Conservation (phyloP, 1,284 basidiomycete species). For the Leccinum subrobustum region DNA sequence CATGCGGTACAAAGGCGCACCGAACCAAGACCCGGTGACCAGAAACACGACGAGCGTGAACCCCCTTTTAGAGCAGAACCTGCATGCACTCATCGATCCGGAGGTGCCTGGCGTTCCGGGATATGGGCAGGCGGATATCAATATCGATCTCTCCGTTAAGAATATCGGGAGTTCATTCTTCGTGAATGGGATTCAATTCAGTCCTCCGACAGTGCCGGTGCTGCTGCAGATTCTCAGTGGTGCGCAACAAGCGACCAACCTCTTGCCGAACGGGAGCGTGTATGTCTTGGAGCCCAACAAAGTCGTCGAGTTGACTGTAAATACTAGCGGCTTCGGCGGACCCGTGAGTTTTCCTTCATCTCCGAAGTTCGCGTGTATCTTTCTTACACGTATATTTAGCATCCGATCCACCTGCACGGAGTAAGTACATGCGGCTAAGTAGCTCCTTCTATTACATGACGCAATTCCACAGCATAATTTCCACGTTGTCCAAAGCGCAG, state of each 20-base stretch:
- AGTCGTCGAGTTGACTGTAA: slow-evolving; percentile 35
- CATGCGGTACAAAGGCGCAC: slow-evolving; percentile 50
- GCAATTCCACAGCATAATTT: slow-evolving; percentile 31
- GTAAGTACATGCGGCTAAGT: background rate
- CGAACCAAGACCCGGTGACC: slow-evolving; percentile 40
- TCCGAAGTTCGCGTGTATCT: background rate
- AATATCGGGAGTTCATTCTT: slow-evolving; percentile 16
- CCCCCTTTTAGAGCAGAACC: slow-evolving; percentile 32
- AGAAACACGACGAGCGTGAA: slow-evolving; percentile 23
- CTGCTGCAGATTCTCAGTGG: slow-evolving; percentile 40
- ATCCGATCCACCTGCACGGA: slow-evolving; percentile 36
- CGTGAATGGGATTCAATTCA: slow-evolving; percentile 26
- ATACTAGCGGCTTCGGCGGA: slow-evolving; percentile 10
- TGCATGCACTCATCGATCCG: slow-evolving; percentile 36
- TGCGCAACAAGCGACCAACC: slow-evolving; percentile 22
- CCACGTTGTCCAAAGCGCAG: slow-evolving; percentile 35
- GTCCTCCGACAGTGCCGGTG: slow-evolving; percentile 34
- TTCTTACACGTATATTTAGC: slow-evolving; percentile 22
- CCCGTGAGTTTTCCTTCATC: slow-evolving; percentile 18
- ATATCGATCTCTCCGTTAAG: slow-evolving; percentile 23
- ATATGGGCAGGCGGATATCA: slow-evolving; percentile 33
- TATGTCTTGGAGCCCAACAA: slow-evolving; percentile 32
- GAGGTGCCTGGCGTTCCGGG: slow-evolving; percentile 32
- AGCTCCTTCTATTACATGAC: slow-evolving; percentile 7
- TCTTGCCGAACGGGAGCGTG: slow-evolving; percentile 33